Percentiles rank a stretch among this genome's conserved stretches.
Conservation (phyloP, 2,329 filamentous ascomycete species). For the Parastagonospora nodorum region DNA sequence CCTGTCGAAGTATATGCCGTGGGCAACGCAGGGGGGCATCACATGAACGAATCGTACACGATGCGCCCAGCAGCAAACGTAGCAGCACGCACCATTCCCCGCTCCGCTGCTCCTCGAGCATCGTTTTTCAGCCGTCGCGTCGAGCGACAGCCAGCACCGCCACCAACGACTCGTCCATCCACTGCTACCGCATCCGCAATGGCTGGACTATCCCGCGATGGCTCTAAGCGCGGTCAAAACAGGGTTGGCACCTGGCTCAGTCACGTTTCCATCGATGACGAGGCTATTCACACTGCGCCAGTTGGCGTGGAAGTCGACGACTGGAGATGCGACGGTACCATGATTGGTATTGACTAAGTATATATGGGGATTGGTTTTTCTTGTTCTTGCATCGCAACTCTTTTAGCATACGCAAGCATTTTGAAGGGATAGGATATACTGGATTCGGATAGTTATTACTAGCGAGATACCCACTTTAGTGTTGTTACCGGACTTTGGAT, state of each 20-base stretch:
- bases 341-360: slow-evolving; percentile 42
- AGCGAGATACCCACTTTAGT: slow-evolving; percentile 5
- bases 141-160: slow-evolving; percentile 19
- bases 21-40: slow-evolving; percentile 61
- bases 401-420: background rate
- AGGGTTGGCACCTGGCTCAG: slow-evolving; percentile 47
- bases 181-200: slow-evolving; percentile 36
- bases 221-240: slow-evolving; percentile 41
- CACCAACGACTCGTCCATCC: slow-evolving; percentile 11
- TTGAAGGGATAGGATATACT: background rate
- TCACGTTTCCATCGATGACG: slow-evolving; percentile 42
- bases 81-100: slow-evolving; percentile 33
- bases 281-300: slow-evolving; percentile 41
- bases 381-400: background rate
- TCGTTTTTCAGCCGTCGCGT: slow-evolving; percentile 35
- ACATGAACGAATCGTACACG: slow-evolving; percentile 61
- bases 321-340: slow-evolving; percentile 42
- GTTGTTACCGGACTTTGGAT: background rate
- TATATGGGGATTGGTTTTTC: slow-evolving; percentile 8
- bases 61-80: slow-evolving; percentile 37
- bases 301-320: slow-evolving; percentile 43
- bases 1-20: slow-evolving; percentile 55
- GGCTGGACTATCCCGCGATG: slow-evolving; percentile 46
- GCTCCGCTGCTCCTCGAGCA: slow-evolving; percentile 24
- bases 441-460: background rate